Percentiles rank a stretch among this genome's conserved stretches.
Evolutionary conservation across 2,329 filamentous ascomycete genomes (phyloP).

Genomic region (Emmonsiellopsis sp.): DNA sequence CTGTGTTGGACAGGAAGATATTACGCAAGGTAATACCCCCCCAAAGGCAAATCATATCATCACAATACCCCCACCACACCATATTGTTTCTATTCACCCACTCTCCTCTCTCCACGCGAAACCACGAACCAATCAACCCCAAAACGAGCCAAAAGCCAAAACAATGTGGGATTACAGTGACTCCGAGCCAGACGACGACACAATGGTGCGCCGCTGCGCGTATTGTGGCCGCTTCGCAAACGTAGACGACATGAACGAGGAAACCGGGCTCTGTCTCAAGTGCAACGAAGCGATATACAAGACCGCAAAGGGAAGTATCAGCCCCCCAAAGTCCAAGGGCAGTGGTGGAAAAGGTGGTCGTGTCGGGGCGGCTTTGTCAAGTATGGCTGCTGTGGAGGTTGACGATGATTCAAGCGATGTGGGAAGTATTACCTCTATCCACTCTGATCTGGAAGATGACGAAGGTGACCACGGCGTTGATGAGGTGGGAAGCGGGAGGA

Average conservation of each 20-base stretch:
- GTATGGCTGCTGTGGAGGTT: slow-evolving; percentile 4
- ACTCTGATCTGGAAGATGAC: not conserved
- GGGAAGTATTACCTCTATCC: slow-evolving; percentile 1
- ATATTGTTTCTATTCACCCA: not conserved
- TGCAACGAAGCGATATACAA: slow-evolving; percentile 5
- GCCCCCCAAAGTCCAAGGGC: not conserved
- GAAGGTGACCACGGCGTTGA: not conserved
- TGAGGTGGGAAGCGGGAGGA: not conserved
- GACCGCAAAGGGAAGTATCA: not conserved
- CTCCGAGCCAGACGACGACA: slow-evolving; percentile 9
- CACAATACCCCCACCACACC: not conserved
- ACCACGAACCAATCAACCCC: not conserved
- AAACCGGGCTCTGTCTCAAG: slow-evolving; percentile 8
- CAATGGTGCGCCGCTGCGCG: slow-evolving; percentile 10
- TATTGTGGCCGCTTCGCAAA: slow-evolving; percentile 13
- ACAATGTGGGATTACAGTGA: slow-evolving; percentile 11
- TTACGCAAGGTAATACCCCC: too few relatives aligned
- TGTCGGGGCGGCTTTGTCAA: not conserved
- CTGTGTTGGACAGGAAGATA: too few relatives aligned
- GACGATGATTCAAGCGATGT: slow-evolving; percentile 14
- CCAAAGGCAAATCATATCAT: not conserved
- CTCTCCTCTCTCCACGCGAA: not conserved
- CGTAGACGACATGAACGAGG: slow-evolving; percentile 2
- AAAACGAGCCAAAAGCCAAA: slow-evolving; percentile 2
- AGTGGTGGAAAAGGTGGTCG: not conserved